Evolutionary conservation across 495 filamentous ascomycete genomes (phyloP).

Genomic region (Xylaria acuta): DNA sequence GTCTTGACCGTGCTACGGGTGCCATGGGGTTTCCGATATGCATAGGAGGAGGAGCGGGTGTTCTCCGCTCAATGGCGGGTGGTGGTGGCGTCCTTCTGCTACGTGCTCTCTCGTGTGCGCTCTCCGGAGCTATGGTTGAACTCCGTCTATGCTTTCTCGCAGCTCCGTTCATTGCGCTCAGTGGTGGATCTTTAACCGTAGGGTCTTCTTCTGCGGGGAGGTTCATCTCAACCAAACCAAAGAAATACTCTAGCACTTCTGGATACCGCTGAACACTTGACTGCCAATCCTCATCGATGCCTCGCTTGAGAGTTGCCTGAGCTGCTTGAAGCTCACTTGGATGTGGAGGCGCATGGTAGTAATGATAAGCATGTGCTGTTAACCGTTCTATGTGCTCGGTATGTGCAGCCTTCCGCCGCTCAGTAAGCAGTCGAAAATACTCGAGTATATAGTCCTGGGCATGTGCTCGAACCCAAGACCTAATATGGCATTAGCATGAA

Average conservation of each 20-base stretch:
- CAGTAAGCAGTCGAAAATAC: slow-evolving; percentile 67
- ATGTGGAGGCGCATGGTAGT: slow-evolving; percentile 60
- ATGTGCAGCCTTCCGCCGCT: slow-evolving; percentile 65
- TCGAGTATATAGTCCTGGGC: slow-evolving; percentile 73
- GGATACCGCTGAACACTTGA: slow-evolving; percentile 72
- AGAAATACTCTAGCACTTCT: slow-evolving; percentile 77
- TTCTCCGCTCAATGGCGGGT: slow-evolving; percentile 38
- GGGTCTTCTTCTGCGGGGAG: slow-evolving; percentile 62
- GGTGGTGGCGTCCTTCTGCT: slow-evolving; percentile 39
- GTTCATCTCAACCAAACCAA: slow-evolving; percentile 65
- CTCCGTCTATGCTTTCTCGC: slow-evolving; percentile 47
- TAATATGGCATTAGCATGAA: slow-evolving; percentile 38
- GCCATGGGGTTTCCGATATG: slow-evolving; percentile 38
- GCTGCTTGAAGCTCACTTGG: slow-evolving; percentile 64
- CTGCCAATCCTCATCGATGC: slow-evolving; percentile 78
- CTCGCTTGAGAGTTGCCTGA: slow-evolving; percentile 65
- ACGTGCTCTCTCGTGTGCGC: slow-evolving; percentile 37
- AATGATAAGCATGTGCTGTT: slow-evolving; percentile 62
- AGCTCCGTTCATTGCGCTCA: slow-evolving; percentile 57
- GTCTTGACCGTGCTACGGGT: slow-evolving; percentile 36
- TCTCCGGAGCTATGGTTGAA: slow-evolving; percentile 38
- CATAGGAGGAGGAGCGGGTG: slow-evolving; percentile 34
- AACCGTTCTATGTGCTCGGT: slow-evolving; percentile 62
- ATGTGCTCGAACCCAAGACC: slow-evolving; percentile 72
- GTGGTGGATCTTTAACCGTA: slow-evolving; percentile 60